These are phyloP conservation scores for Sporothrix inflata DNA, from an alignment of 2,329 filamentous ascomycete genomes.

Conservation along the genomic window DNA sequence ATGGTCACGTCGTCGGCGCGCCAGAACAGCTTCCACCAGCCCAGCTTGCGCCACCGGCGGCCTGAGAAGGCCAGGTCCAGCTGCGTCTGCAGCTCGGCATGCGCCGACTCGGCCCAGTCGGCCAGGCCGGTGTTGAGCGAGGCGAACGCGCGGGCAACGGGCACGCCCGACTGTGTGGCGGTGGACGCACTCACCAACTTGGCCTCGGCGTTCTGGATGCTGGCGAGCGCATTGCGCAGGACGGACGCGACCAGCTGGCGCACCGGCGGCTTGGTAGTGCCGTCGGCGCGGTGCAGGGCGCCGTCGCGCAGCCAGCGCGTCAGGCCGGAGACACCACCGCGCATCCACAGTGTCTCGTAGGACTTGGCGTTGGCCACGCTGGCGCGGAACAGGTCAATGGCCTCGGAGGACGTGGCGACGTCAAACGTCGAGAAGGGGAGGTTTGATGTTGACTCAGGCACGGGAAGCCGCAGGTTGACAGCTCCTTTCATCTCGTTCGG, in stretches of 20 bases:
- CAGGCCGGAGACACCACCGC: constrained; percentile 69
- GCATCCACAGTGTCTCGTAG: constrained; percentile 75
- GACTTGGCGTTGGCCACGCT: constrained; percentile 69
- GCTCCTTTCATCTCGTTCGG: constrained; percentile 55
- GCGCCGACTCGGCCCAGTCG: constrained; percentile 76
- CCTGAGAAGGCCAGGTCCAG: constrained; percentile 77
- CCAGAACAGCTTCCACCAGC: constrained; percentile 97
- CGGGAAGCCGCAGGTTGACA: constrained; percentile 51
- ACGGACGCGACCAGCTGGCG: constrained; percentile 69
- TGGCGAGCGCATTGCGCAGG: constrained; percentile 56
- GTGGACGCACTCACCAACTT: constrained; percentile 40
- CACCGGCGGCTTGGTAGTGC: constrained; percentile 66
- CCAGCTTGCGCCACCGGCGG: constrained; percentile 75
- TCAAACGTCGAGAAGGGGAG: constrained; percentile 65
- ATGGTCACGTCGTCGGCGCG: constrained; percentile 88
- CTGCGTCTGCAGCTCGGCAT: constrained; percentile 79
- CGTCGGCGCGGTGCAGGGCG: constrained; percentile 45
- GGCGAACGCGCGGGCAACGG: constrained; percentile 45
- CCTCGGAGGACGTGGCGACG: constrained; percentile 62
- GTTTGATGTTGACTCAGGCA: constrained; percentile 46
- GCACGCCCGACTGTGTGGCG: constrained; percentile 32
- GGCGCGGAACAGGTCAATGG: constrained; percentile 68
- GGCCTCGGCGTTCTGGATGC: constrained; percentile 56
- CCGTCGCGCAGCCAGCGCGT: constrained; percentile 66
- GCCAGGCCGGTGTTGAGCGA: constrained; percentile 64